These are phyloP conservation scores for Gyromitra esculenta DNA, from an alignment of 2,329 filamentous ascomycete species.

Conservation along the genomic window DNA sequence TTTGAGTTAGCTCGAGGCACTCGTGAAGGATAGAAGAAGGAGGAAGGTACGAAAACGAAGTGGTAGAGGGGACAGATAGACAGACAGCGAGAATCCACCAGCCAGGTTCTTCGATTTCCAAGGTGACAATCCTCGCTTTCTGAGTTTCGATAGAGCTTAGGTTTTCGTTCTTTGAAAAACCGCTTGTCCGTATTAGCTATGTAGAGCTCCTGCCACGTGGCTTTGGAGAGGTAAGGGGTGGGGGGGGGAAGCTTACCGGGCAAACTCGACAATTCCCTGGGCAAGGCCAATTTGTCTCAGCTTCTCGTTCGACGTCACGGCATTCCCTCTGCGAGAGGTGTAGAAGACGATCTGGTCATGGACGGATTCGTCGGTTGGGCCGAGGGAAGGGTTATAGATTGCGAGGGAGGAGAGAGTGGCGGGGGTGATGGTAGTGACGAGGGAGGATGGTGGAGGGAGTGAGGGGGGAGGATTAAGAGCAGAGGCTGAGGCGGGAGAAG, in stretches of 20 bases:
- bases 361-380: conserved; percentile 73
- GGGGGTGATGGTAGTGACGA: conserved; percentile 67
- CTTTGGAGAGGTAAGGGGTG: background rate
- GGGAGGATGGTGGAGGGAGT: conserved; percentile 52
- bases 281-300: conserved; percentile 93
- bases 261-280: conserved; percentile 95
- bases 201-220: background rate
- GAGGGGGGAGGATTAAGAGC: conserved; percentile 14
- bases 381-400: conserved; percentile 90
- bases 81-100: conserved; percentile 96
- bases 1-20: conserved; percentile 45
- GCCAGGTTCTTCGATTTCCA: conserved; percentile 80
- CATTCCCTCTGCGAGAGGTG: conserved; percentile 68
- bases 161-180: conserved; percentile 79
- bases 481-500: conserved; percentile 23
- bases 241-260: conserved; percentile 65
- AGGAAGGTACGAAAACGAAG: background rate
- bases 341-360: conserved; percentile 93
- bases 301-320: conserved; percentile 76
- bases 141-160: conserved; percentile 92
- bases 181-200: conserved; percentile 63
- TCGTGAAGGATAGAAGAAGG: conserved; percentile 3
- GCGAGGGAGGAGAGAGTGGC: conserved; percentile 89
- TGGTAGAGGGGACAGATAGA: conserved; percentile 49
- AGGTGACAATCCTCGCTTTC: conserved; percentile 81